A percentile compares a stretch with the other conserved stretches of the same genome.
phyloP scores from a whole-genome alignment of 2,329 filamentous ascomycete species.

The Colletotrichum echinochloae region DNA sequence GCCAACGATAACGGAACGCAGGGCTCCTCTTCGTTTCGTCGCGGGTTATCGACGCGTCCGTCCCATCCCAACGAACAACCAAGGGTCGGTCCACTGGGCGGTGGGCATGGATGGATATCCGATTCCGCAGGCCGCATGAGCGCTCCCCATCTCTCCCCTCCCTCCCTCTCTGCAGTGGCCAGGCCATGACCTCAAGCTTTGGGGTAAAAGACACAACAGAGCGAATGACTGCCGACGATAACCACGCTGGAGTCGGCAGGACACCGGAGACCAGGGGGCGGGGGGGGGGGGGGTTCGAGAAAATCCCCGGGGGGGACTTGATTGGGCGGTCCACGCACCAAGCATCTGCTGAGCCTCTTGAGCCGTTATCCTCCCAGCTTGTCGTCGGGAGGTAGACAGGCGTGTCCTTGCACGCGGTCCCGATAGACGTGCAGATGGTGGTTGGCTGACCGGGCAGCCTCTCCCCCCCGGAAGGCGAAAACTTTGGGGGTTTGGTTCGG shows the following conservation, averaged over 20 bases:
- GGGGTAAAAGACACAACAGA: slow-evolving; percentile 25
- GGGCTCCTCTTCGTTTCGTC: background rate
- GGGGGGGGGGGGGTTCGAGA: background rate
- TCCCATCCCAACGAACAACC: background rate
- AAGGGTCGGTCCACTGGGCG: slow-evolving; percentile 11
- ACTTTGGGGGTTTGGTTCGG: background rate
- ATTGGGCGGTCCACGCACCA: slow-evolving; percentile 12
- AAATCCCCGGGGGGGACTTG: slow-evolving; percentile 21
- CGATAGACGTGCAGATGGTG: slow-evolving; percentile 12
- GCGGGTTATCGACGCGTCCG: background rate
- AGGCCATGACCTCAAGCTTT: slow-evolving; percentile 31
- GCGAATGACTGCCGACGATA: slow-evolving; percentile 20
- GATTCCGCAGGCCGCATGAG: slow-evolving; percentile 1
- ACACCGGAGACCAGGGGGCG: background rate
- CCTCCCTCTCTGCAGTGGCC: too few relatives aligned
- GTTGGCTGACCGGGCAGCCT: background rate
- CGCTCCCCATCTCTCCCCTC: too few relatives aligned
- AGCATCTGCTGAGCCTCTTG: slow-evolving; percentile 10
- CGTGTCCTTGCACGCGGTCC: background rate
- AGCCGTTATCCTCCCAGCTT: background rate
- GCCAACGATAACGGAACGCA: slow-evolving; percentile 34
- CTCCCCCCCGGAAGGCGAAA: slow-evolving; percentile 15
- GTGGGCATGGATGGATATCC: slow-evolving; percentile 1
- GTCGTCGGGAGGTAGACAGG: background rate
- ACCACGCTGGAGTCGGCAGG: slow-evolving; percentile 17